Conservation (phyloP, 2,329 filamentous ascomycete genomes). For the Corynespora cassiicola region DNA sequence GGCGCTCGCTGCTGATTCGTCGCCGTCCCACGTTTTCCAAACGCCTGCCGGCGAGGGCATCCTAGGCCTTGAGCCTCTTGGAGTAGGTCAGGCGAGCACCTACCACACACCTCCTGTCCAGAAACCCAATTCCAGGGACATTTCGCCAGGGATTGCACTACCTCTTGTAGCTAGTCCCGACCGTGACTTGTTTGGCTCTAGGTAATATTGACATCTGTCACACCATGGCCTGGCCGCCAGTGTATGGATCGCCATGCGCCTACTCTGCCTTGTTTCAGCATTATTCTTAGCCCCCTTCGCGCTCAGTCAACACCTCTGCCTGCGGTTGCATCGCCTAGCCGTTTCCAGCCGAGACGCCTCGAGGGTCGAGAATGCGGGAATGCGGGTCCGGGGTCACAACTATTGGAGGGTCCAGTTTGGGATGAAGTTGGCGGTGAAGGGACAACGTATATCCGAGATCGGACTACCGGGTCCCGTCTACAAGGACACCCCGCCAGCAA, state of each 20-base stretch:
- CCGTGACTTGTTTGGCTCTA: no score
- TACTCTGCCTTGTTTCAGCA: no score
- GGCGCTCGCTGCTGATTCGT: neutral
- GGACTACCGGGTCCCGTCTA: neutral
- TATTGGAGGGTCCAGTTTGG: neutral
- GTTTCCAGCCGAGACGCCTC: no score
- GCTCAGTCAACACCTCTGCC: no score
- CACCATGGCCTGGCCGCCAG: neutral
- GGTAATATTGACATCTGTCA: neutral
- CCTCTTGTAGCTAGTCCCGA: slow-evolving; percentile 23
- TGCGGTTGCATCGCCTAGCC: no score
- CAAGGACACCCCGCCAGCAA: neutral
- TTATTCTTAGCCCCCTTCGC: no score
- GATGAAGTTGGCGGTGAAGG: slow-evolving; percentile 2
- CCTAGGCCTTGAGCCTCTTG: slow-evolving; percentile 8
- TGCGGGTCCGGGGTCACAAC: no score
- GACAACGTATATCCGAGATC: neutral
- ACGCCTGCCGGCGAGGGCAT: slow-evolving; percentile 1
- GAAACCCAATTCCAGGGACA: slow-evolving; percentile 5
- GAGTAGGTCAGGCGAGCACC: slow-evolving; percentile 29
- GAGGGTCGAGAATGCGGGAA: no score
- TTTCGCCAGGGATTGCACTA: slow-evolving; percentile 15
- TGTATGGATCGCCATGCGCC: neutral
- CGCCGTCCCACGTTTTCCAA: neutral
- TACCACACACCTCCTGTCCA: slow-evolving; percentile 6